phyloP scores from a whole-genome alignment of 148 eudicot genomes.

The Vaccinium macrocarpon region DNA sequence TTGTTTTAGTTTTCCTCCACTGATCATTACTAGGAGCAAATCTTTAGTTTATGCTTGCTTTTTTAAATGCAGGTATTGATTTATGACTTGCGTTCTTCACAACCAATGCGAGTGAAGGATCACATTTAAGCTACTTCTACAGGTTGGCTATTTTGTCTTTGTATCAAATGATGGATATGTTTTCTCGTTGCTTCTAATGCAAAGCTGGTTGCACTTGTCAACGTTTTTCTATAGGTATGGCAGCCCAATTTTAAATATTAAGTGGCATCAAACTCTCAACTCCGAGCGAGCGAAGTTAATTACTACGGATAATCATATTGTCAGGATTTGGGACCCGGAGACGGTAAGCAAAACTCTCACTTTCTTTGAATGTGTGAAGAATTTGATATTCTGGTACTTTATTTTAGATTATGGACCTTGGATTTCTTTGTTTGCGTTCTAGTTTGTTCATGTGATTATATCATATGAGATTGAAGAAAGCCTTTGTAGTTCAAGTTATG shows the following conservation, averaged over 20 bases:
- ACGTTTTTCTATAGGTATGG: conserved; percentile 60
- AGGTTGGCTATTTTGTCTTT: conserved; percentile 8
- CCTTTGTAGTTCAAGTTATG: neutral
- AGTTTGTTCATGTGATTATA: neutral
- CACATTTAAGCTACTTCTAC: conserved; percentile 67
- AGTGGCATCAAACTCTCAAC: conserved; percentile 86
- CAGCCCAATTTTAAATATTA: conserved; percentile 76
- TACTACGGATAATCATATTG: conserved; percentile 73
- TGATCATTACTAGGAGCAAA: neutral
- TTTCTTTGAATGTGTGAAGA: neutral
- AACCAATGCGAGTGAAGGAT: conserved; percentile 82
- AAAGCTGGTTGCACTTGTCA: neutral
- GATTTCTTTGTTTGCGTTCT: neutral
- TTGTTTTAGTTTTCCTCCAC: neutral
- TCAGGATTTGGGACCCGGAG: conserved; percentile 94
- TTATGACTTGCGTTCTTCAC: conserved; percentile 87
- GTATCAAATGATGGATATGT: neutral
- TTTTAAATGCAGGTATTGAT: conserved; percentile 62
- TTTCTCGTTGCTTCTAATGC: neutral
- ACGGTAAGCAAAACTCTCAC: conserved; percentile 51
- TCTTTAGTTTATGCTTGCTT: conserved; percentile 5
- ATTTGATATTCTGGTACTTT: neutral
- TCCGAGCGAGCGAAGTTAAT: conserved; percentile 63
- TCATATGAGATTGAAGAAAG: neutral
- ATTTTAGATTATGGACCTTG: neutral